Conservation (phyloP, 306 rosid genomes). For the Astragalus membranaceus region DNA sequence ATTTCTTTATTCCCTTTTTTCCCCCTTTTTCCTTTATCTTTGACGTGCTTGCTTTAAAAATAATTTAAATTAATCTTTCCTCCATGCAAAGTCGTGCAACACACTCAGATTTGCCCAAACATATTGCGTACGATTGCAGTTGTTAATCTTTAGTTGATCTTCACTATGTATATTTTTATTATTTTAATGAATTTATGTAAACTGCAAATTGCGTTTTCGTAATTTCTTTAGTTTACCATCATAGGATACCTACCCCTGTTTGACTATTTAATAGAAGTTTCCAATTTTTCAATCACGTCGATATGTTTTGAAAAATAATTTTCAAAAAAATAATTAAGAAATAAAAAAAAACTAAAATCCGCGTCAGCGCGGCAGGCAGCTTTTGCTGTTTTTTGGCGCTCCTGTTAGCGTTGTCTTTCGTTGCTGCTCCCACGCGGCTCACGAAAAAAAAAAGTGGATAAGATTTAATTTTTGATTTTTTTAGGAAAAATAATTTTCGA, state of each 20-base stretch:
- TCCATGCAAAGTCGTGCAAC: constrained; percentile 55
- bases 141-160: not conserved
- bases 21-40: constrained; percentile 6
- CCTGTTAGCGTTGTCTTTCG: no score
- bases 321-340: no score
- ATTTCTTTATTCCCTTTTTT: not conserved
- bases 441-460: no score
- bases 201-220: not conserved
- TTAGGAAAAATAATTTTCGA: no score
- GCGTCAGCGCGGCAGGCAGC: no score
- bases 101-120: not conserved
- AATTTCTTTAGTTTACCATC: not conserved
- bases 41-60: not conserved
- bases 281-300: not conserved
- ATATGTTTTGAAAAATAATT: no score
- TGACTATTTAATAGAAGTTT: not conserved
- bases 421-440: no score
- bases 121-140: not conserved
- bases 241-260: constrained; percentile 1
- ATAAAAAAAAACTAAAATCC: no score
- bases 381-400: no score
- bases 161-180: no score
- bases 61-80: constrained; percentile 17
- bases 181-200: no score
- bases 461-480: no score